Evolutionary conservation across 2,329 filamentous ascomycete genomes (phyloP), one percentile per base, ranked within the genome.

Genomic region (Teratosphaeria zuluensis): DNA sequence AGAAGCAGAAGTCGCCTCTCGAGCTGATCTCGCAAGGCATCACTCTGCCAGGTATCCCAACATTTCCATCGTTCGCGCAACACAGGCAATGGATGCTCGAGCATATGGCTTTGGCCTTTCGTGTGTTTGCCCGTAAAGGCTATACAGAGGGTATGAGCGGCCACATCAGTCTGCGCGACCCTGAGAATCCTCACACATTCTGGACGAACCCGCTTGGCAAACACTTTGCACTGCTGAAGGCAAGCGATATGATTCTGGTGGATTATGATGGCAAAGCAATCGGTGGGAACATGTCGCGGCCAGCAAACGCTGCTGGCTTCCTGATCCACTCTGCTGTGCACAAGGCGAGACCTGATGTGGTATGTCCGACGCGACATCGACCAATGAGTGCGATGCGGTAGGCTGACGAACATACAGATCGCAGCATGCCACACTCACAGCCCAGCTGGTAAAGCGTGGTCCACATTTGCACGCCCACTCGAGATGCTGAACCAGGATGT

Each of bases 401-500:
- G 12, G 53, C 53, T 55, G 32, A 55, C 30, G 19, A 4, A 38
- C 24, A 11, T 3, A 80, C 86, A 60, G 38, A 77, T 84, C 65
- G 85, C 87, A 19, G 81, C 86, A 32, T 88, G 84, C 70, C 87
- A 90, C 67, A 82, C 83, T 3, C 87, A 90, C 69, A 82, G 81
- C n/a, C 78, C 77, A 46, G 78, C 81, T 14, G 87, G 87, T 0
- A 83, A 86, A 53, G 86, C 86, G 1, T 89, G 85, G 84, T 82
- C 80, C 56, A 77, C 78, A 1, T 89, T 90, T 67, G 84, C 78
- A 1, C 77, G 75, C 30, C 81, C 81, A 1, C 75, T 90, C 19
- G 86, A 89, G 60, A 89, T 89, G 85, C 75, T 89, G 57, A 87
- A 82, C 56, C 86, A 84, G 73, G 87, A 85, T 69, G 80, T 85